Evolutionary conservation across 306 rosid species (phyloP), one percentile per base, ranked within the genome.

Genomic region (Morella rubra): DNA sequence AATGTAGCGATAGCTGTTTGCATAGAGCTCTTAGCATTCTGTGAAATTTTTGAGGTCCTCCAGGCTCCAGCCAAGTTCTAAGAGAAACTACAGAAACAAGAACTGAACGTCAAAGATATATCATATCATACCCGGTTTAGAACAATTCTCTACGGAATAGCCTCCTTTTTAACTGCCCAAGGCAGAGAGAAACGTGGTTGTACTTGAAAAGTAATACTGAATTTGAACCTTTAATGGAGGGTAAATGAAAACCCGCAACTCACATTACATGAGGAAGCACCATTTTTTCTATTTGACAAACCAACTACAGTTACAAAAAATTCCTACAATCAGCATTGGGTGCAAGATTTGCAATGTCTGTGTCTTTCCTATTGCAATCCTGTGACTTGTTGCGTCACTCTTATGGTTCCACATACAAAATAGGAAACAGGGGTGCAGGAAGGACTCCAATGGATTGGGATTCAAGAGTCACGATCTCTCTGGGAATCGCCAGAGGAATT

Each of bases 361-460:
- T 4, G 65, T 22, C 9, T 59, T 6, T 10, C 11, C 24, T 24
- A 20, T 41, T 58, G 32, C 14, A 32, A 54, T 58, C 15, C 40
- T 52, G 5, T 67, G 66, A 49, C 24, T 70, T 37, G 68, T 40
- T 76, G 67, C 73, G 62, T 8, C 40, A 40, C 47, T 7, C n/a
- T 10, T 69, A 16, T 32, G 41, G 9, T 42, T 68, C 52, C 68
- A 22, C 60, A 69, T 66, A 44, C 73, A 74, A 49, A 41, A 71
- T 45, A 92, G 97, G 90, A 74, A 87, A 77, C 84, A 84, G 81
- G 42, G 90, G 85, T 50, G 73, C 83, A 55, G 90, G 86, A 84
- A 81, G 93, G 75, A 62, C 79, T 51, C 93, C 91, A 47, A 72
- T 92, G 47, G 84, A 90, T 64, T 92, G 97, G 97, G 87, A 90